These are phyloP conservation scores for Pyronema domesticum DNA, from an alignment of 495 filamentous ascomycete genomes.

Conservation along the genomic window DNA sequence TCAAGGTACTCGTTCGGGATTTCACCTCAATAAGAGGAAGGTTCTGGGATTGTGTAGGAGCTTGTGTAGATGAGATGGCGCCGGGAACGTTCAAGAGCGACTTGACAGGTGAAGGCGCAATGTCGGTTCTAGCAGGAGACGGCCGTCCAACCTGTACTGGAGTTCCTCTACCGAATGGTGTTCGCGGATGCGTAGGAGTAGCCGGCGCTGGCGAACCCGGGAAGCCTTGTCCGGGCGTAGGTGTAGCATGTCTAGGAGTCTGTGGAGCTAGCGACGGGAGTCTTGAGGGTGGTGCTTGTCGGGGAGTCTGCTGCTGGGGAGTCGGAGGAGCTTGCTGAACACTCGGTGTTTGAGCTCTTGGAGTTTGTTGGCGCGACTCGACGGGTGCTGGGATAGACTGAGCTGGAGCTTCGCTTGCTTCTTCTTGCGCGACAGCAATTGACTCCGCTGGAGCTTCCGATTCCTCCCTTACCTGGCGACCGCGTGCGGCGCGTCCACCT, in stretches of 20 bases:
- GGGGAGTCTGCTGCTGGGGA: background rate
- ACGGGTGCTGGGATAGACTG: too few species aligned
- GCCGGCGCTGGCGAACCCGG: background rate
- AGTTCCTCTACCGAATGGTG: background rate
- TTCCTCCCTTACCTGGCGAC: background rate
- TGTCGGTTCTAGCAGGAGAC: background rate
- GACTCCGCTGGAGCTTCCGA: background rate
- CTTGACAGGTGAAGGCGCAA: background rate
- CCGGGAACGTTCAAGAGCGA: background rate
- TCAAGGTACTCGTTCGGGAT: slow-evolving; percentile 50
- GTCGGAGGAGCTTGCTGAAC: background rate
- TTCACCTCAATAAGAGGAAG: slow-evolving; percentile 53
- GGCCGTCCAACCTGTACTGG: background rate
- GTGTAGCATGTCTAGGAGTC: background rate
- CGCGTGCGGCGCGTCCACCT: background rate
- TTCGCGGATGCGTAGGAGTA: background rate
- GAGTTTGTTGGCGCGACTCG: slow-evolving; percentile 27
- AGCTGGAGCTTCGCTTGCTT: too few species aligned
- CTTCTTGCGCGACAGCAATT: slow-evolving; percentile 5
- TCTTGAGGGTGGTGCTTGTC: background rate
- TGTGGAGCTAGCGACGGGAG: background rate
- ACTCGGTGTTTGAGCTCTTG: slow-evolving; percentile 14
- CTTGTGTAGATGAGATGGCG: background rate
- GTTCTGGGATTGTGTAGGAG: slow-evolving; percentile 8
- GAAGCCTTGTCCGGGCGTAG: background rate